These are phyloP conservation scores for Medicago lupulina DNA, from an alignment of 306 rosid genomes.

Conservation along the genomic window DNA sequence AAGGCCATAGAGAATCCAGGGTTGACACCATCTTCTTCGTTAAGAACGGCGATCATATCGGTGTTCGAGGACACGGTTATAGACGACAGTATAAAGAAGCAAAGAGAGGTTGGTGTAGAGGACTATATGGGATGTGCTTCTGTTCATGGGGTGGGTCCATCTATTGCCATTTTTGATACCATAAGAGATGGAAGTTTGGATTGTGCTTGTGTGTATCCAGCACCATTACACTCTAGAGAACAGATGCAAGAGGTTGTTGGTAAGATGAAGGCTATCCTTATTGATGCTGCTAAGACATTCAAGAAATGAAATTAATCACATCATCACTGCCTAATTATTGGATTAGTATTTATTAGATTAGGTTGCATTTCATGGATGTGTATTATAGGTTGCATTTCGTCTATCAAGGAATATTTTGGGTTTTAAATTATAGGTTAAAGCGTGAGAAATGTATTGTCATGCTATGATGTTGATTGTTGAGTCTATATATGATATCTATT, in stretches of 20 bases:
- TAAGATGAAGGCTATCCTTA: conserved; percentile 56
- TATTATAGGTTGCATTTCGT: too few species aligned
- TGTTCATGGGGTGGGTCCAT: conserved; percentile 69
- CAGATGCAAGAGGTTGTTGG: conserved; percentile 57
- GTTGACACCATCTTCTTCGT: conserved; percentile 58
- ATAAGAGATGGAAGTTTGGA: conserved; percentile 58
- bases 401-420: too few species aligned
- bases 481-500: too few species aligned
- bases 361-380: too few species aligned
- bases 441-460: too few species aligned
- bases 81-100: conserved; percentile 38
- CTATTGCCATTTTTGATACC: conserved; percentile 66
- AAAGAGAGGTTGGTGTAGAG: conserved; percentile 47
- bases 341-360: too few species aligned
- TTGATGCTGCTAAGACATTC: conserved; percentile 39
- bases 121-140: conserved; percentile 78
- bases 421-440: too few species aligned
- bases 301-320: conserved; percentile 9
- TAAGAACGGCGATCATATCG: conserved; percentile 56
- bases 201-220: conserved; percentile 65
- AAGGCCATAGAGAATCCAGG: conserved; percentile 64
- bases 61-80: conserved; percentile 70
- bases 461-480: too few species aligned
- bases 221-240: conserved; percentile 65
- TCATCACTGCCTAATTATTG: too few species aligned